These are phyloP conservation scores for Capronia epimyces DNA, from an alignment of 2,329 filamentous ascomycete species.

Conservation along the genomic window DNA sequence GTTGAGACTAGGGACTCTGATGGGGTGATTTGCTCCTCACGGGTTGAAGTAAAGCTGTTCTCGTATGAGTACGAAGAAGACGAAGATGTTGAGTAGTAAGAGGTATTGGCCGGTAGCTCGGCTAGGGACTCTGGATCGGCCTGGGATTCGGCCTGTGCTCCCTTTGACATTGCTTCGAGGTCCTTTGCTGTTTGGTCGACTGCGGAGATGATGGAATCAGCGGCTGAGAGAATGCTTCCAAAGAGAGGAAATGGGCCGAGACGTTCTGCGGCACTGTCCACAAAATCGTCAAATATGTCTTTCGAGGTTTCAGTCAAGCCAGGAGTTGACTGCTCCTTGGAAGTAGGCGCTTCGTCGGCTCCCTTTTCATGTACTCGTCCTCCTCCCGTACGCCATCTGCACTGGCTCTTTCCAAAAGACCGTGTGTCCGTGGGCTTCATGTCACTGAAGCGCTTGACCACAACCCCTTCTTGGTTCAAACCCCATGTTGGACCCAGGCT, in stretches of 20 bases:
- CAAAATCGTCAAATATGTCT: conserved; percentile 8
- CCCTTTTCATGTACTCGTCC: conserved; percentile 6
- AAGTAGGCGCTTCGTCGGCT: not conserved
- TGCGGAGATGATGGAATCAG: conserved; percentile 15
- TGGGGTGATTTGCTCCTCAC: not conserved
- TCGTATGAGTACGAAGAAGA: conserved; percentile 8
- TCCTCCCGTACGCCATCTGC: conserved; percentile 9
- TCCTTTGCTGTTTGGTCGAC: conserved; percentile 10
- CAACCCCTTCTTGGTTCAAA: conserved; percentile 17
- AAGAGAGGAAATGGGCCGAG: conserved; percentile 15
- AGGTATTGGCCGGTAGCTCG: not conserved
- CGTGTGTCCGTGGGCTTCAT: not conserved
- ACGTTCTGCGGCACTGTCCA: conserved; percentile 10
- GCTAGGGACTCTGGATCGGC: not conserved
- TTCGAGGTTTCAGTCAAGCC: not conserved
- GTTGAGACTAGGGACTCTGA: conserved; percentile 46
- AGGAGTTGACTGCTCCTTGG: not conserved
- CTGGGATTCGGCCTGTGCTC: not conserved
- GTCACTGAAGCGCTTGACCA: conserved; percentile 12
- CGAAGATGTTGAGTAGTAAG: conserved; percentile 1
- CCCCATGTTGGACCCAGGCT: conserved; percentile 41
- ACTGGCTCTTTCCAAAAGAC: not conserved
- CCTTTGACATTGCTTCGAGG: not conserved
- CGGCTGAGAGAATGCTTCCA: conserved; percentile 15
- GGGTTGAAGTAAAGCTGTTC: conserved; percentile 5